phyloP scores from a whole-genome alignment of 345 rosid species.

The Eucalyptus pauciflora region DNA sequence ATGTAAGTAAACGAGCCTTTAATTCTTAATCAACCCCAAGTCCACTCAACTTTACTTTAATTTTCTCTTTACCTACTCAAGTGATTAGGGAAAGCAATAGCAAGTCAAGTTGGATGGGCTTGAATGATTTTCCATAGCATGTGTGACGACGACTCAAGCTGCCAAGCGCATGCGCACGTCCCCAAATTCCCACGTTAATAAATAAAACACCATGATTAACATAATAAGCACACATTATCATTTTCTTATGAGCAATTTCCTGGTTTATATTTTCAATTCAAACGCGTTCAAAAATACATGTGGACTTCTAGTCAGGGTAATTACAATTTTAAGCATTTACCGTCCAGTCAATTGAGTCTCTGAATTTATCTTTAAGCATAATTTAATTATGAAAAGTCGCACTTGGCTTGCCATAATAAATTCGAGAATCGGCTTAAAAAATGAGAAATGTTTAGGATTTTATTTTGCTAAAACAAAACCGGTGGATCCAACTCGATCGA shows the following conservation, averaged over 20 bases:
- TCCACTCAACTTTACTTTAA: background rate
- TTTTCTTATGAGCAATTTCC: background rate
- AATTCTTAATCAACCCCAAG: background rate
- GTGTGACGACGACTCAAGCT: background rate
- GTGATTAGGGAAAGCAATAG: background rate
- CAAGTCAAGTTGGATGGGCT: background rate
- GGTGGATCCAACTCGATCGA: background rate
- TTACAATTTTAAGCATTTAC: background rate
- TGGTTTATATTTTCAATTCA: background rate
- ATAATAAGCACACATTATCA: background rate
- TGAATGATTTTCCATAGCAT: background rate
- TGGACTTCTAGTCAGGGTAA: accelerated
- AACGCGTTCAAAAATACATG: background rate
- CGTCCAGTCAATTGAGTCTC: background rate
- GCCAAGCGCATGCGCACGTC: background rate
- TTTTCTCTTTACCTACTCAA: background rate
- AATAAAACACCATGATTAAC: background rate
- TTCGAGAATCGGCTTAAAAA: background rate
- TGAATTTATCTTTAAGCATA: background rate
- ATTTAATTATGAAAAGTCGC: background rate
- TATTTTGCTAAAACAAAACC: background rate
- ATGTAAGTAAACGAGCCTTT: background rate
- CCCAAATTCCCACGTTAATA: background rate
- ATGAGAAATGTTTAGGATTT: background rate
- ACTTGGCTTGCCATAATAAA: background rate